Percentiles rank a stretch among this genome's conserved stretches.
Conservation (phyloP, 75 land plant genomes). For the Ceratopteris richardii region DNA sequence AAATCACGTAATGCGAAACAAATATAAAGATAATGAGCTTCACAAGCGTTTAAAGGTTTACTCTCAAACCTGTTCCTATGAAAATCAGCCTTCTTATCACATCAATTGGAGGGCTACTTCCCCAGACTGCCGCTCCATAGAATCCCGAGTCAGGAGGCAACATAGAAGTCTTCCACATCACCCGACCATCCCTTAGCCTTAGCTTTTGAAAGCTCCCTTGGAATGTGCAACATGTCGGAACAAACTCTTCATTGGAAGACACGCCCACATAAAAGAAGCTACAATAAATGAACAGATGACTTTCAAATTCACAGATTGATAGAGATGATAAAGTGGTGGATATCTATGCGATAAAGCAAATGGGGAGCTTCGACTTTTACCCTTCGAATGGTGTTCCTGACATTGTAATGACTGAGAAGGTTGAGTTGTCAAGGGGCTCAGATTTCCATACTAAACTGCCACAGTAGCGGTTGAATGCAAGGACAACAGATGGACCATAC, state of each 20-base stretch:
- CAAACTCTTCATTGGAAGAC: constrained; percentile 27
- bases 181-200: constrained; percentile 16
- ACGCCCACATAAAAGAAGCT: constrained; percentile 36
- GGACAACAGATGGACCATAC: constrained; percentile 23
- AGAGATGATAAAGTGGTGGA: not conserved
- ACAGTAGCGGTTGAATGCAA: constrained; percentile 17
- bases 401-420: constrained; percentile 20
- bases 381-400: constrained; percentile 36
- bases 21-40: no score
- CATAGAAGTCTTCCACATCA: constrained; percentile 34
- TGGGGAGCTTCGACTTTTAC: constrained; percentile 9
- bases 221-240: constrained; percentile 12
- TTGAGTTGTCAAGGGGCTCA: constrained; percentile 14
- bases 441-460: constrained; percentile 31
- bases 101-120: constrained; percentile 53
- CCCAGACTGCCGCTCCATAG: constrained; percentile 45
- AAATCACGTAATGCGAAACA: no score
- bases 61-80: constrained; percentile 43
- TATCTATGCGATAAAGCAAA: not conserved
- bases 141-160: constrained; percentile 36
- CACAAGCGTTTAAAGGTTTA: no score
- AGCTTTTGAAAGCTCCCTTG: constrained; percentile 37
- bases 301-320: not conserved
- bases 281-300: not conserved
- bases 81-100: constrained; percentile 22